phyloP scores from a whole-genome alignment of 2,329 filamentous ascomycete species.

The Cadophora gregata region DNA sequence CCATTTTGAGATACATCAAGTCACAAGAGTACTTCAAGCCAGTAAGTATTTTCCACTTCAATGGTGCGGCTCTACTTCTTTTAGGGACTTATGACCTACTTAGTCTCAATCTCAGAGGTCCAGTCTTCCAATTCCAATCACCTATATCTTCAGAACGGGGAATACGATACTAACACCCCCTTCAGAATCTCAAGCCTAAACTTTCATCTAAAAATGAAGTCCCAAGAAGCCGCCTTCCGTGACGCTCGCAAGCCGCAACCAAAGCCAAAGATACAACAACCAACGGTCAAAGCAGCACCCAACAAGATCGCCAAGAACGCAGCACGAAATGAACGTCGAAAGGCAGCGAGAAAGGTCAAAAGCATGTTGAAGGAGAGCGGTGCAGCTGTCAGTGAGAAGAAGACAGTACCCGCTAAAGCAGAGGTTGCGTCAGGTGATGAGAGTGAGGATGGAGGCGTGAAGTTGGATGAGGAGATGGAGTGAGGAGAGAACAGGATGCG shows the following conservation, averaged over 20 bases:
- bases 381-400: not conserved
- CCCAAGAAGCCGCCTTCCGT: conserved; percentile 9
- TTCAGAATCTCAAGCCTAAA: not conserved
- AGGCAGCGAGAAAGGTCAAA: conserved; percentile 6
- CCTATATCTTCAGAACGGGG: too few relatives aligned
- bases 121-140: too few relatives aligned
- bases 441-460: conserved; percentile 8
- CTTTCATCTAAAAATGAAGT: conserved; percentile 7
- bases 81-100: not conserved
- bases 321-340: conserved; percentile 10
- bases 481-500: not conserved
- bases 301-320: conserved; percentile 16
- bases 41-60: not conserved
- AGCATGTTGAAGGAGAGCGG: conserved; percentile 11
- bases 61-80: not conserved
- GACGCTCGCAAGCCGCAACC: conserved; percentile 14
- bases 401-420: not conserved
- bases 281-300: conserved; percentile 7
- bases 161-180: not conserved
- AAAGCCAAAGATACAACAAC: conserved; percentile 3
- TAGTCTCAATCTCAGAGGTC: too few relatives aligned
- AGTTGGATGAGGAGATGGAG: conserved; percentile 13
- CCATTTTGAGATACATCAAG: not conserved
- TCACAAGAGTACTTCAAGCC: too few relatives aligned
- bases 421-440: conserved; percentile 4